phyloP scores from a whole-genome alignment of 768 basidiomycete genomes.

The Filobasidium wieringae region DNA sequence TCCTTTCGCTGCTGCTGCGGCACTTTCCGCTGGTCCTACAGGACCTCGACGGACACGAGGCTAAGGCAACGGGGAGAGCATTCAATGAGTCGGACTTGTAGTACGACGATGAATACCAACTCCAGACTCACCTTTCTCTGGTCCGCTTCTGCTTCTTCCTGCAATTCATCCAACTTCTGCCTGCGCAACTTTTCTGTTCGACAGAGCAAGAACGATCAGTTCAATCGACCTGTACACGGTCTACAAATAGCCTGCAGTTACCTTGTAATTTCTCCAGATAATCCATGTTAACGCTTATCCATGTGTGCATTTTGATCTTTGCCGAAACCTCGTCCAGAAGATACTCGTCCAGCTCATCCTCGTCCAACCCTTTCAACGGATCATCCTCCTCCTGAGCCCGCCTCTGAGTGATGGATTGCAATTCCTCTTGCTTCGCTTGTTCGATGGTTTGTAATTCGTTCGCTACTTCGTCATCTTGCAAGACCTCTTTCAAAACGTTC shows the following conservation, averaged over 20 bases:
- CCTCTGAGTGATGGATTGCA: conserved; percentile 23
- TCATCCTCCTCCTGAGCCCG: conserved; percentile 47
- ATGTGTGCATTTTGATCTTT: conserved; percentile 73
- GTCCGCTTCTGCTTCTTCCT: conserved; percentile 1
- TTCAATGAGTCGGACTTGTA: neutral
- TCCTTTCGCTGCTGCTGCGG: neutral
- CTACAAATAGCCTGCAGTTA: conserved; percentile 36
- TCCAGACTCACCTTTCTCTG: conserved; percentile 5
- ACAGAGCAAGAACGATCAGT: neutral
- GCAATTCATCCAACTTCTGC: conserved; percentile 5
- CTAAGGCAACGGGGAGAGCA: neutral
- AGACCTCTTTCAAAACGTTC: conserved; percentile 41
- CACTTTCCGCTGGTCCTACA: neutral
- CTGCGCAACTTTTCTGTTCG: conserved; percentile 8
- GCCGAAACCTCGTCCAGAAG: conserved; percentile 73
- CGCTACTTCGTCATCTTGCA: neutral
- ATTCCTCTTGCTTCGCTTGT: neutral
- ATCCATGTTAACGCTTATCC: conserved; percentile 86
- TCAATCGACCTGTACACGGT: neutral
- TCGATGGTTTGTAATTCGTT: neutral
- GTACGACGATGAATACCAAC: too few relatives aligned
- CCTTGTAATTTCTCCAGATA: conserved; percentile 80
- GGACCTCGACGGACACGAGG: neutral
- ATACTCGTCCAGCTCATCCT: conserved; percentile 67
- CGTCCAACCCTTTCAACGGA: conserved; percentile 68